phyloP scores from a whole-genome alignment of 2,329 filamentous ascomycete species.

The Talaromyces sp. region DNA sequence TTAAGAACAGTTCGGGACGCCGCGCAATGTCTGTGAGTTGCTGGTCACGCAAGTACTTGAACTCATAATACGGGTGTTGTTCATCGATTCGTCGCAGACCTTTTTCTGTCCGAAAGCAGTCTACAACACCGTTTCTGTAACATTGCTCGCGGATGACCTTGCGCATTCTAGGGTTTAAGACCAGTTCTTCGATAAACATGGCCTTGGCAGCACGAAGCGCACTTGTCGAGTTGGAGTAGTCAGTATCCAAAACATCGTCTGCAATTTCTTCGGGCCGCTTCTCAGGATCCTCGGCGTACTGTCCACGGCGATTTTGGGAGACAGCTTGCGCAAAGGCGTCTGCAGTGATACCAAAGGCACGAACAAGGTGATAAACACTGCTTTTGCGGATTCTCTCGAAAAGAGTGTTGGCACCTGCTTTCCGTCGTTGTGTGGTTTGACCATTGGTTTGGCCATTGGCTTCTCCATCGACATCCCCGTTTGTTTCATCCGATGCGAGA shows the following conservation, averaged over 20 bases:
- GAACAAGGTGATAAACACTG: slow-evolving; percentile 74
- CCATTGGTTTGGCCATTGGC: slow-evolving; percentile 40
- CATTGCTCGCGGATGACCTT: slow-evolving; percentile 78
- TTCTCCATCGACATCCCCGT: slow-evolving; percentile 9
- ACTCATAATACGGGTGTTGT: slow-evolving; percentile 91
- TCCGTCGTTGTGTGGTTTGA: slow-evolving; percentile 67
- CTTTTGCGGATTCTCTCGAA: slow-evolving; percentile 80
- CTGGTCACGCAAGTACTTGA: slow-evolving; percentile 92
- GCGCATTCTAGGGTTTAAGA: slow-evolving; percentile 80
- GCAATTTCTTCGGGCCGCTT: slow-evolving; percentile 80
- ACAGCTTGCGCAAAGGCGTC: slow-evolving; percentile 86
- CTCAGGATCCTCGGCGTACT: slow-evolving; percentile 77
- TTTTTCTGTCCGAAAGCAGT: slow-evolving; percentile 88
- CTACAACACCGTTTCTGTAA: slow-evolving; percentile 77
- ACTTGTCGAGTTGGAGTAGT: slow-evolving; percentile 68
- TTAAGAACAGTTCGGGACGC: slow-evolving; percentile 82
- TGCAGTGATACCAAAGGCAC: slow-evolving; percentile 82
- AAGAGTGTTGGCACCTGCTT: slow-evolving; percentile 72
- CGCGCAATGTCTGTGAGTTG: slow-evolving; percentile 74
- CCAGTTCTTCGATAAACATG: slow-evolving; percentile 88
- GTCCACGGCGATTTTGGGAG: slow-evolving; percentile 68
- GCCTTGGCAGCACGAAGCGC: slow-evolving; percentile 74
- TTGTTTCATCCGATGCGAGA: slow-evolving; percentile 35
- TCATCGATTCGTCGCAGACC: slow-evolving; percentile 90
- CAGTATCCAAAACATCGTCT: slow-evolving; percentile 65